These are phyloP conservation scores for Basipetospora chlamydospora DNA, from an alignment of 2,329 filamentous ascomycete species.

Conservation along the genomic window DNA sequence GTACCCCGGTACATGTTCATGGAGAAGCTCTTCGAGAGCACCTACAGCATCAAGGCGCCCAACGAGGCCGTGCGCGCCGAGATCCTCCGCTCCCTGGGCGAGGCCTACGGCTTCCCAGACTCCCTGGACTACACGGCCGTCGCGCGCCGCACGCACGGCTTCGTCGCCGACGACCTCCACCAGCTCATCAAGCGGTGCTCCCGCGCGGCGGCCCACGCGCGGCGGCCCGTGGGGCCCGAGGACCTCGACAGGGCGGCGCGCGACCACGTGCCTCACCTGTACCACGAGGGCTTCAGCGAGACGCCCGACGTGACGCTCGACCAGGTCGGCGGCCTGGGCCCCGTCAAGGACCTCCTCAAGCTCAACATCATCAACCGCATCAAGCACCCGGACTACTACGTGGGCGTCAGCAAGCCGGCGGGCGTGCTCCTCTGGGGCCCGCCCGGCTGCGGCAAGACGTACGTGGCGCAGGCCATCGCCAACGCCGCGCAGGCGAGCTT, in stretches of 20 bases:
- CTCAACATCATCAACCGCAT: constrained; percentile 86
- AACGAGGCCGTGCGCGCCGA: constrained; percentile 62
- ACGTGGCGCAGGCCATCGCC: constrained; percentile 89
- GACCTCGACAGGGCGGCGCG: constrained; percentile 65
- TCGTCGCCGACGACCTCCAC: constrained; percentile 79
- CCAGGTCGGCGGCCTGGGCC: constrained; percentile 72
- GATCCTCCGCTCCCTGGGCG: constrained; percentile 62
- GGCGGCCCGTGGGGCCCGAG: constrained; percentile 14
- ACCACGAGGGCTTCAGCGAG: constrained; percentile 81
- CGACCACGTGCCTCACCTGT: constrained; percentile 48
- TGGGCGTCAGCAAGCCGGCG: constrained; percentile 65
- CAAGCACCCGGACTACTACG: constrained; percentile 63
- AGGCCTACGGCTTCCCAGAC: constrained; percentile 45
- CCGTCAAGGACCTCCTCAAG: constrained; percentile 68
- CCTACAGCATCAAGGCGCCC: constrained; percentile 78
- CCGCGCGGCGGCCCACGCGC: background rate
- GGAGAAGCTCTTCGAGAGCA: constrained; percentile 65
- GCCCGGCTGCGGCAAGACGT: constrained; percentile 90
- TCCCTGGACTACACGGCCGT: constrained; percentile 61
- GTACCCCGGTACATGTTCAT: constrained; percentile 65
- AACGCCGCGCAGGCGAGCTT: constrained; percentile 95
- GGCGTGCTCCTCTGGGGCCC: constrained; percentile 94
- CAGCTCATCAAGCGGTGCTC: constrained; percentile 31
- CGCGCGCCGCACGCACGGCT: constrained; percentile 78
- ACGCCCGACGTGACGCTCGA: constrained; percentile 89